phyloP scores from a whole-genome alignment of 2,329 filamentous ascomycete genomes.

The Phyllosticta paracitricarpa region DNA sequence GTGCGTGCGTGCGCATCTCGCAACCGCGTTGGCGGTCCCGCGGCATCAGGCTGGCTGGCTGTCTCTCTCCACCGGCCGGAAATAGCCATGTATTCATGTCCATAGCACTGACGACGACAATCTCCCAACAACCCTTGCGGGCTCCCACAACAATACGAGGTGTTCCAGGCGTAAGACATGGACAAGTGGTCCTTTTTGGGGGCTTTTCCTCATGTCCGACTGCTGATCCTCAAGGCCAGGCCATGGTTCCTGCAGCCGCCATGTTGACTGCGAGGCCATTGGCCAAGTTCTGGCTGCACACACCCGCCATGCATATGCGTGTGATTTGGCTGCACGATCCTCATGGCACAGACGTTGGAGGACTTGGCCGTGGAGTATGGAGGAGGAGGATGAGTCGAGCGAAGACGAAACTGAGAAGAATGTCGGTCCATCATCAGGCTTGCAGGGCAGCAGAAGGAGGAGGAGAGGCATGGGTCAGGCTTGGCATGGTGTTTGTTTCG shows the following conservation, averaged over 20 bases:
- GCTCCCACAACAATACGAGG: not conserved
- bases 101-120: not conserved
- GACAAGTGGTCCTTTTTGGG: not conserved
- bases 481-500: not conserved
- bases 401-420: not conserved
- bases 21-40: conserved; percentile 2
- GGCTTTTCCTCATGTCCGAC: not conserved
- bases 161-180: not conserved
- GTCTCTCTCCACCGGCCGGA: not conserved
- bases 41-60: not conserved
- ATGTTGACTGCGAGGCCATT: conserved; percentile 2
- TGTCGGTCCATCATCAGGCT: too few relatives aligned
- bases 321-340: conserved; percentile 10
- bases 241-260: conserved; percentile 11
- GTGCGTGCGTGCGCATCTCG: conserved; percentile 4
- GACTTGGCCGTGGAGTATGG: not conserved
- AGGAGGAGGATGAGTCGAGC: not conserved
- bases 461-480: too few relatives aligned
- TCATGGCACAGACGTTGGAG: conserved; percentile 1
- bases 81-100: not conserved
- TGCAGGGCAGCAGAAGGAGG: too few relatives aligned
- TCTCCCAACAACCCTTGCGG: not conserved
- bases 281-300: conserved; percentile 8
- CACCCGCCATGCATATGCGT: conserved; percentile 11
- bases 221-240: conserved; percentile 6